These are phyloP conservation scores for Diphasiastrum complanatum DNA, from an alignment of 83 land plant species.

Conservation along the genomic window DNA sequence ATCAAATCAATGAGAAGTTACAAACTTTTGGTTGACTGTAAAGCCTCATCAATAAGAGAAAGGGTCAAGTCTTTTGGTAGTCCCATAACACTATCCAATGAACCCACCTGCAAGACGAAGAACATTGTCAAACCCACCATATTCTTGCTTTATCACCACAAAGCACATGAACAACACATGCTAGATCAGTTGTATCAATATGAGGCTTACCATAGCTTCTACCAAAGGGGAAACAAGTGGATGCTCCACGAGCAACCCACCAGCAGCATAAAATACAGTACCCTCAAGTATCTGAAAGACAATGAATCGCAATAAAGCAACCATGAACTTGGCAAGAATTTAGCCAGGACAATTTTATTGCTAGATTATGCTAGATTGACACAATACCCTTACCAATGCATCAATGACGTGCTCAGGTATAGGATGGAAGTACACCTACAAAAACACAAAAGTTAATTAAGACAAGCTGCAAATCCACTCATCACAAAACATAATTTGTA, in stretches of 20 bases:
- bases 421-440: constrained; percentile 73
- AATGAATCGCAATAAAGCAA: neutral
- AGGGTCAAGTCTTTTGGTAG: constrained; percentile 65
- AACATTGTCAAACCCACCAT: neutral
- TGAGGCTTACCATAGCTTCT: constrained; percentile 52
- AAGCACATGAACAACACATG: neutral
- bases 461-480: too few species aligned
- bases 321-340: neutral
- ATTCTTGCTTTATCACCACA: neutral
- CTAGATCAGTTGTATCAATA: neutral
- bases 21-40: constrained; percentile 13
- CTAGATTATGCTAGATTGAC: neutral
- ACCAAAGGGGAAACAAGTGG: constrained; percentile 75
- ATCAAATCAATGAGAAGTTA: too few species aligned
- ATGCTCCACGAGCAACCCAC: constrained; percentile 86
- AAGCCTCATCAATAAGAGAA: constrained; percentile 54
- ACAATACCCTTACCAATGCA: constrained; percentile 46
- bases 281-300: constrained; percentile 70
- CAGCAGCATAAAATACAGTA: constrained; percentile 69
- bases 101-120: constrained; percentile 54
- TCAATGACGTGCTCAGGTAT: constrained; percentile 86
- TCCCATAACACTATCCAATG: constrained; percentile 92
- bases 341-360: neutral
- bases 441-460: neutral
- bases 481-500: neutral